Conservation (phyloP, 208 protist genomes). For the Leishmania mexicana region DNA sequence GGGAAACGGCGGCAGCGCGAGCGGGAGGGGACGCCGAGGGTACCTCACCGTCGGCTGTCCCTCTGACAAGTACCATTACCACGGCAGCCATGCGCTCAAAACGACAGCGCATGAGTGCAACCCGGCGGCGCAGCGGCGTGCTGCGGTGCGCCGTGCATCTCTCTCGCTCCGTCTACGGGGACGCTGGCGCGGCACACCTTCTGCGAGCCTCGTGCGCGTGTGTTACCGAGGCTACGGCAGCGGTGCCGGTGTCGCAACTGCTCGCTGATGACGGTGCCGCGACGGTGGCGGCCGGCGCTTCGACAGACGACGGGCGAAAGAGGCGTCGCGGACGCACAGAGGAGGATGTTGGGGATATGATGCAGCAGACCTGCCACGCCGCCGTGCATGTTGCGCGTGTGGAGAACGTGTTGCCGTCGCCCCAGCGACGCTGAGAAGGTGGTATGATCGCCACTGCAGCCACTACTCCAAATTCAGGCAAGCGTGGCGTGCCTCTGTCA, state of each 20-base stretch:
- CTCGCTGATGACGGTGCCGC: neutral
- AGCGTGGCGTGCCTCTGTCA: neutral
- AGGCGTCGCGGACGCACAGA: neutral
- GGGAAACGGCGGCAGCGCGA: neutral
- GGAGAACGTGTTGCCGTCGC: conserved; percentile 29
- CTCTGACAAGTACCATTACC: neutral
- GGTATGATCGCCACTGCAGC: neutral
- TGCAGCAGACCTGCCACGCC: conserved; percentile 19
- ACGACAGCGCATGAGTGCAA: conserved; percentile 2
- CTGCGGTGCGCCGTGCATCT: conserved; percentile 35
- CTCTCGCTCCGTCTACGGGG: conserved; percentile 29
- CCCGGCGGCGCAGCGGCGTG: conserved; percentile 23
- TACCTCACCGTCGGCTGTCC: neutral
- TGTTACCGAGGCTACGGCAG: conserved; percentile 12
- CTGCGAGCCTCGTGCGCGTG: conserved; percentile 37
- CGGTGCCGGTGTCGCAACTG: conserved; percentile 10
- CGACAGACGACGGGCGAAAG: neutral
- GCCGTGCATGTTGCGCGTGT: conserved; percentile 28
- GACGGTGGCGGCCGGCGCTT: neutral
- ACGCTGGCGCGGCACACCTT: conserved; percentile 24
- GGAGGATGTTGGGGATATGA: neutral
- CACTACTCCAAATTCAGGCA: neutral
- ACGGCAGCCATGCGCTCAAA: neutral
- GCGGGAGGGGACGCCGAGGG: neutral
- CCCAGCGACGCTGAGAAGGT: conserved; percentile 1